Evolutionary conservation across 2,329 filamentous ascomycete species (phyloP), one percentile per base, ranked within the genome.

Genomic region (Diplodia intermedia): DNA sequence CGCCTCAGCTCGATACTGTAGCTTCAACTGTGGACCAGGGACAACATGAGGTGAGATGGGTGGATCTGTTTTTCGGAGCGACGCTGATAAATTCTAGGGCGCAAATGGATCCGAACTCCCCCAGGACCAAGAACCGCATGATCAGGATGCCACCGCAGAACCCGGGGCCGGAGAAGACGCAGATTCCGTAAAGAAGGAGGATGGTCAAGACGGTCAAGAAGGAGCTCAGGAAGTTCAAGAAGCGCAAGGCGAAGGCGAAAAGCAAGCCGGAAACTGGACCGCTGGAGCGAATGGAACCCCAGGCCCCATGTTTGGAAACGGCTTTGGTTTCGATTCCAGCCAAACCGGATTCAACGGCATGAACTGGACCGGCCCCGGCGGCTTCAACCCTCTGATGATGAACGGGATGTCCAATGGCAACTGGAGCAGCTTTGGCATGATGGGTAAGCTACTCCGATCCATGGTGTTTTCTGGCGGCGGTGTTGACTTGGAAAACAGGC

Each of bases 351-450:
- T 89, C 71, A 77, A 85, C 31, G 84, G 83, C 71, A 88, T 89
- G 85, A 86, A 85, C 75, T 90, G 83, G 75, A 87, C 86, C 74
- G 60, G 23, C 29, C 84, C 85, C 69, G 86, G 86, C 68, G 89
- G 90, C 73, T 89, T 91, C 79, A 90, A 88, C 75, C 88, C 91
- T 26, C 86, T 86, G 84, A 92, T 94, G 88, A 83, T 84, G 73
- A 73, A 73, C 55, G 72, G 72, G 60, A 78, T 78, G 75, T 65
- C 73, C 8, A 84, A 83, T 73, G 81, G 79, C 88, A 88, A 88
- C 87, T 92, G 89, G 90, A 91, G 88, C 83, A 88, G 79, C 86
- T 93, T 90, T 86, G 90, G 90, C 65, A 93, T 94, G 88, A 97
- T 97, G 91, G 91, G 94, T 97, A 87, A 77, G 91, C 85, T 57